phyloP scores from a whole-genome alignment of 805 yeast genomes.

The Ogataea methylovora region DNA sequence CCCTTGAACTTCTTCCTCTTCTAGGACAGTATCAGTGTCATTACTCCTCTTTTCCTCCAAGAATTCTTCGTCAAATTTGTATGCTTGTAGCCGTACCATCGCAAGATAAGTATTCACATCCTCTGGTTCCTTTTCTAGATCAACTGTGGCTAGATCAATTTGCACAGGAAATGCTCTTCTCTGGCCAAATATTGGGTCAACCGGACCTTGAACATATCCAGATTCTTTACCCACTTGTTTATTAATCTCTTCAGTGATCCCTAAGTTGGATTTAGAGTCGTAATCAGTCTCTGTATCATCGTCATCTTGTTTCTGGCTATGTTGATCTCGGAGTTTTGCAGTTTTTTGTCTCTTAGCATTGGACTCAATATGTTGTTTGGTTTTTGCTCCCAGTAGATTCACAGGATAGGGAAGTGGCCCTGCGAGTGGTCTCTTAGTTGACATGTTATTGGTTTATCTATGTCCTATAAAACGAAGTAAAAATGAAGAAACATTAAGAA shows the following conservation, averaged over 20 bases:
- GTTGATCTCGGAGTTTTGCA: too few relatives aligned
- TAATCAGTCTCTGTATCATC: not conserved
- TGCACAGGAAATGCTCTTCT: conserved; percentile 26
- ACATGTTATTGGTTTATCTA: too few relatives aligned
- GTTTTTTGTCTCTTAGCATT: too few relatives aligned
- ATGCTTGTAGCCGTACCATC: conserved; percentile 25
- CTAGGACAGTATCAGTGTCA: conserved; percentile 1
- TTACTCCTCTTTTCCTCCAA: not conserved
- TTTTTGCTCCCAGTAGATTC: too few relatives aligned
- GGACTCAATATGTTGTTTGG: too few relatives aligned
- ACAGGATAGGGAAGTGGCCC: too few relatives aligned
- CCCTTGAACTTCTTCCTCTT: conserved; percentile 2
- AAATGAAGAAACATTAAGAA: too few relatives aligned
- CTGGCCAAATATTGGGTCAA: conserved; percentile 30
- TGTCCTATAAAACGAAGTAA: too few relatives aligned
- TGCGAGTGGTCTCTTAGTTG: too few relatives aligned
- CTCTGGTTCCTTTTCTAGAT: conserved; percentile 10
- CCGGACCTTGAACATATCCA: conserved; percentile 20
- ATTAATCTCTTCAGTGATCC: not conserved
- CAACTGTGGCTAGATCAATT: conserved; percentile 11
- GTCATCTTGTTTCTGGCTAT: not conserved
- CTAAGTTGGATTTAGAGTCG: too few relatives aligned
- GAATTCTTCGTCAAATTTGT: conserved; percentile 6
- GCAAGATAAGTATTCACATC: conserved; percentile 26
- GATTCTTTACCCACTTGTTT: not conserved